phyloP scores from a whole-genome alignment of 225 moss, liverwort and hornwort genomes.

The Pseudoscleropodium purum region DNA sequence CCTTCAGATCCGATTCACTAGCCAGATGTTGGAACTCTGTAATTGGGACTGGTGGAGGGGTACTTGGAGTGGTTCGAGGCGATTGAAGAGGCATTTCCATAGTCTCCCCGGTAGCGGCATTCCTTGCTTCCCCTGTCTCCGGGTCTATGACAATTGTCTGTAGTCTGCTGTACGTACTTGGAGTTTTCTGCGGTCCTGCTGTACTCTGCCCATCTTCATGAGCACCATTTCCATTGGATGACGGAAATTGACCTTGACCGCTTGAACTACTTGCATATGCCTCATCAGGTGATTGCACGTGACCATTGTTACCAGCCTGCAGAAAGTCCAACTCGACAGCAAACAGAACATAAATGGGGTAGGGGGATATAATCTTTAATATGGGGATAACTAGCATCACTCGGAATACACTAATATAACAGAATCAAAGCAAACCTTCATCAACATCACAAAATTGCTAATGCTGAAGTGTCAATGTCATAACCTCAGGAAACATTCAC shows the following conservation, averaged over 20 bases:
- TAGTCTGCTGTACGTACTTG: slow-evolving; percentile 2
- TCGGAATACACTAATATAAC: background rate
- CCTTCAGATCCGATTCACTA: slow-evolving; percentile 93
- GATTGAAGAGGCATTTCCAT: slow-evolving; percentile 50
- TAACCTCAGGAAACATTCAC: background rate
- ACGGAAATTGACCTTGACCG: background rate
- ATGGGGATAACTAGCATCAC: background rate
- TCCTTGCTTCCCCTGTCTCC: slow-evolving; percentile 52
- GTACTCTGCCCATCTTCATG: slow-evolving; percentile 16
- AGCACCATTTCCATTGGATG: slow-evolving; percentile 32
- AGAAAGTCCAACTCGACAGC: background rate
- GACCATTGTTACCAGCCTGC: slow-evolving; percentile 13
- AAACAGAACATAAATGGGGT: background rate
- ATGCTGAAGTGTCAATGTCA: background rate
- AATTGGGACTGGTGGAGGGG: slow-evolving; percentile 60
- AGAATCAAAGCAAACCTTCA: background rate
- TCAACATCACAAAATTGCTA: background rate
- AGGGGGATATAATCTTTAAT: background rate
- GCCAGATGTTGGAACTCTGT: slow-evolving; percentile 91
- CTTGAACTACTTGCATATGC: slow-evolving; percentile 19
- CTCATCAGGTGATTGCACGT: background rate
- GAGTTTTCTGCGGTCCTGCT: background rate
- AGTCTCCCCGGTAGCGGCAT: slow-evolving; percentile 50
- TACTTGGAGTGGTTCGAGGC: slow-evolving; percentile 35
- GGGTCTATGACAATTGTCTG: slow-evolving; percentile 36